Evolutionary conservation across 805 yeast genomes (phyloP).

Genomic region (Hanseniaspora lindneri): DNA sequence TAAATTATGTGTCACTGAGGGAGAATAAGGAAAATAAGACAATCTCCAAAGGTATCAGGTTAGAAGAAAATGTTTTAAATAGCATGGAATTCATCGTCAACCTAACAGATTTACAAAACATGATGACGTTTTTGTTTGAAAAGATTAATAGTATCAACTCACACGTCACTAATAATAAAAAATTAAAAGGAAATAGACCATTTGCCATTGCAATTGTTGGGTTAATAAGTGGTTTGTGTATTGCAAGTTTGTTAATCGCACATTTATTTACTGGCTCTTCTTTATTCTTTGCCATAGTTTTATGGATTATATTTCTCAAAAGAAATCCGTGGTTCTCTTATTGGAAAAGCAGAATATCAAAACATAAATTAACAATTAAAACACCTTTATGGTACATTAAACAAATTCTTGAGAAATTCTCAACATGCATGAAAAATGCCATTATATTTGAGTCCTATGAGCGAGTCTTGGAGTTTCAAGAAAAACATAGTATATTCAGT

Average conservation of each 20-base stretch:
- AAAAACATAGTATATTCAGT: too few relatives aligned
- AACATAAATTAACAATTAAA: too few relatives aligned
- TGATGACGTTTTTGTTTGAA: slow-evolving; percentile 43
- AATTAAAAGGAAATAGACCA: slow-evolving; percentile 55
- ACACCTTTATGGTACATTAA: too few relatives aligned
- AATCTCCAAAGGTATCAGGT: slow-evolving; percentile 40
- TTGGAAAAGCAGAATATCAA: neutral
- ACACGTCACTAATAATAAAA: slow-evolving; percentile 50
- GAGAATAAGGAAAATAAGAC: slow-evolving; percentile 32
- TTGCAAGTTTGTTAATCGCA: neutral
- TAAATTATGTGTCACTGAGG: slow-evolving; percentile 22
- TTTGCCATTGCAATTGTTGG: slow-evolving; percentile 46
- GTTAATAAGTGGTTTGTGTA: too few relatives aligned
- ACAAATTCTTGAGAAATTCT: too few relatives aligned
- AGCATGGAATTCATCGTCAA: slow-evolving; percentile 40
- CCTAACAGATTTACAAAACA: slow-evolving; percentile 61
- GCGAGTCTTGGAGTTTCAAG: too few relatives aligned
- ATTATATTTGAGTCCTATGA: too few relatives aligned
- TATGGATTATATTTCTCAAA: neutral
- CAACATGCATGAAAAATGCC: neutral
- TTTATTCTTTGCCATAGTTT: neutral
- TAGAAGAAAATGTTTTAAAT: slow-evolving; percentile 26
- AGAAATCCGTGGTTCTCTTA: neutral
- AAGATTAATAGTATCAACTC: slow-evolving; percentile 41
- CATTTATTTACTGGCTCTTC: neutral